Conservation (phyloP, 108 stramenopile genomes). For the Nannochloropsis salina region DNA sequence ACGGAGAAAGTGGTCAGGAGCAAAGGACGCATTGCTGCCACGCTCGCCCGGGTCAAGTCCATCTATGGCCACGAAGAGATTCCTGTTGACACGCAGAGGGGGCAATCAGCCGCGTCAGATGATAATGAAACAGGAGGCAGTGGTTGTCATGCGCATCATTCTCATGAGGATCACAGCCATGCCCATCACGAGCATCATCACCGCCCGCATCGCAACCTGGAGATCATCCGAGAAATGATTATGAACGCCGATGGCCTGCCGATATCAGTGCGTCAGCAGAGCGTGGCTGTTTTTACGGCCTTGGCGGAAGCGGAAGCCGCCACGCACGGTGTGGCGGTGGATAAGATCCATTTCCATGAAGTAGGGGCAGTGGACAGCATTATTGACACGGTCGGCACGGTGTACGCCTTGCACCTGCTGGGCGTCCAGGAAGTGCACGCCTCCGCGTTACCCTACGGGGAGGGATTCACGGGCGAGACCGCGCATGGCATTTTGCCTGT, state of each 20-base stretch:
- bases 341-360: slow-evolving; percentile 86
- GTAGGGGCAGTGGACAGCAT: slow-evolving; percentile 85
- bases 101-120: neutral
- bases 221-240: slow-evolving; percentile 67
- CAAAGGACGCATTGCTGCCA: slow-evolving; percentile 38
- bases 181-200: slow-evolving; percentile 42
- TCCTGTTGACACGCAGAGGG: neutral
- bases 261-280: slow-evolving; percentile 58
- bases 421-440: slow-evolving; percentile 64
- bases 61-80: slow-evolving; percentile 29
- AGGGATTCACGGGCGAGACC: slow-evolving; percentile 70
- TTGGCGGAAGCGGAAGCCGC: slow-evolving; percentile 76
- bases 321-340: slow-evolving; percentile 67
- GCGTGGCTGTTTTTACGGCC: slow-evolving; percentile 67
- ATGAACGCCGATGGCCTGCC: slow-evolving; percentile 60
- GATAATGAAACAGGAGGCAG: slow-evolving; percentile 31
- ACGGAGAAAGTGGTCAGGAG: neutral
- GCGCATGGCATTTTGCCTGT: slow-evolving; percentile 85
- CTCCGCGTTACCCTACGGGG: slow-evolving; percentile 71
- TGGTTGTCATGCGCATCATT: slow-evolving; percentile 25
- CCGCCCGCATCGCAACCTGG: slow-evolving; percentile 70
- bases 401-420: slow-evolving; percentile 67
- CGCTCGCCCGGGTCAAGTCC: slow-evolving; percentile 32
- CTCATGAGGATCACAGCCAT: slow-evolving; percentile 21
- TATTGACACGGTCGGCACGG: slow-evolving; percentile 80